Base-by-base conservation (phyloP, 768 basidiomycete species). In the Asterophora lycoperdoides region DNA sequence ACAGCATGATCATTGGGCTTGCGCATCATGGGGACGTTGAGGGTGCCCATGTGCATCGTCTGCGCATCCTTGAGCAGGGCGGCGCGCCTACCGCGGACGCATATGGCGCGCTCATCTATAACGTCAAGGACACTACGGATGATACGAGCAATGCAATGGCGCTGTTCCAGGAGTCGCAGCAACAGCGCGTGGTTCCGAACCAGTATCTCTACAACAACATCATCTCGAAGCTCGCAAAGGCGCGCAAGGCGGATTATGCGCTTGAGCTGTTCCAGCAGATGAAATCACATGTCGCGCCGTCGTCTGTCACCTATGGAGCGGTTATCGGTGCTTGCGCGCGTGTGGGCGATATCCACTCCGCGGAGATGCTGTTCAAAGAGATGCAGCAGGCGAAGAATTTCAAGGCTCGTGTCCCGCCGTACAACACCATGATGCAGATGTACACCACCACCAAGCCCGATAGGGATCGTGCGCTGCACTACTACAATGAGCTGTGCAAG, bases 381-480 rank as follows among this genome's bases (percentile, higher is more conserved):
- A 98, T 99, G 96, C 64, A 73, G 0, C 55, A 66, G 37, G 74
- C 81, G 51, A 72, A 67, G 30, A 86, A 84, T 56, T 97, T 93
- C 75, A 86, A 77, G 68, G 86, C 94, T 8, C 77, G 93, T 6
- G 84, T 96, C 1, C 96, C 95, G 15, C 95, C 95, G 1, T 99
- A 84, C 76, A 99, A 99, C 70, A 93, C 88, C 29, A 96, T 99
- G 93, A 97, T 99, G 81, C 96, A 99, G 65, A 75, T 95, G 58
- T 93, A 92, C 68, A 85, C 87, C 41, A 81, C 85, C 47, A 93
- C 88, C n/a, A 89, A 88, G 64, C 95, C 93, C 1, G 85, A 90
- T 54, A 80, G 93, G 44, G 77, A 77, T 20, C 78, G 83, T 40
- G 89, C 86, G 14, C 67, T 97, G 20, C 73, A 78, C 57, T 98